These are phyloP conservation scores for Lenzites betulinus DNA, from an alignment of 768 basidiomycete genomes.

Conservation along the genomic window DNA sequence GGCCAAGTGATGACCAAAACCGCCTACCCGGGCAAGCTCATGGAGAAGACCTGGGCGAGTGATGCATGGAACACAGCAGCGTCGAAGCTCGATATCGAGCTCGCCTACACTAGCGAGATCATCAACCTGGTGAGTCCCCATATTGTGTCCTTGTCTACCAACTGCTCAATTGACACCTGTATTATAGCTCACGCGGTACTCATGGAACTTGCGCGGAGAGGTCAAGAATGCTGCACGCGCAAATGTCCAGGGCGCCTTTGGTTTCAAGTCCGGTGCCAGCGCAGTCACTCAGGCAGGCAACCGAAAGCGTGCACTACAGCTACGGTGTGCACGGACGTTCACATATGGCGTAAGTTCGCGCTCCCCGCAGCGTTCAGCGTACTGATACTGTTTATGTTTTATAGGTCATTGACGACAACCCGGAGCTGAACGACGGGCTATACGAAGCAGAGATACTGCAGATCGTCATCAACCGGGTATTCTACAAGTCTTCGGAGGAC, in stretches of 20 bases:
- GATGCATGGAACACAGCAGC: background rate
- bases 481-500: conserved; percentile 1
- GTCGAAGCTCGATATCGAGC: background rate
- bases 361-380: background rate
- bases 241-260: background rate
- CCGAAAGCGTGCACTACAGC: background rate
- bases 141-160: background rate
- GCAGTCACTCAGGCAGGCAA: background rate
- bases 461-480: background rate
- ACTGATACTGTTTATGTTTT: background rate
- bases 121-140: background rate
- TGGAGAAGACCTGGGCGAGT: background rate
- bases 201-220: conserved; percentile 3
- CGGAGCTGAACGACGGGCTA: background rate
- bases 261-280: background rate
- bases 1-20: background rate
- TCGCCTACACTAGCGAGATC: background rate
- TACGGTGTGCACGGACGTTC: background rate
- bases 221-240: background rate
- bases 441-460: background rate
- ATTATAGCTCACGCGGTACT: background rate
- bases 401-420: background rate
- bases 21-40: conserved; percentile 1
- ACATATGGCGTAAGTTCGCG: background rate
- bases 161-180: background rate